Base-by-base conservation (phyloP, 129 eudicot species). In the Rutidosis leptorrhynchoides region DNA sequence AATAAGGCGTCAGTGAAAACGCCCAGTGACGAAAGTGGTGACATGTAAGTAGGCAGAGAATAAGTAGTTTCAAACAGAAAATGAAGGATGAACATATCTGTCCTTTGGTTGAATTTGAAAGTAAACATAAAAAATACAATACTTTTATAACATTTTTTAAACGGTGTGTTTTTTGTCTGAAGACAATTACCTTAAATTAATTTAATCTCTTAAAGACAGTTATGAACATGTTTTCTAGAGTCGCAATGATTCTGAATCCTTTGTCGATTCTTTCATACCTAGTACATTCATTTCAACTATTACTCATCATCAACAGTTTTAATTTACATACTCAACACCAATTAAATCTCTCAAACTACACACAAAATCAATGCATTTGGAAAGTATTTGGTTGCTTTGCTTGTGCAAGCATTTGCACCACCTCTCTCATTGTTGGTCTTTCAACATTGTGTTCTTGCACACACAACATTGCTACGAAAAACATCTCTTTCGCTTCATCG, bases 351-450 rank as follows among this genome's bases (percentile, higher is more conserved):
- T 64, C 45, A 53, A 15, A 63, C 4, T 19, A n/a, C 58, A 27
- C 25, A 68, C 56, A 33, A 52, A 28, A 54, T 69, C 48, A 85
- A 51, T 80, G 81, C 64, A 80, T 79, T 20, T 82, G 83, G 57
- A 82, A 85, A 23, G 92, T 68, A 59, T 82, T 82, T n/a, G 92
- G 87, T 22, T 82, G 85, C 69, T 79, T 85, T 35, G 92, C 92
- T 79, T 85, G 87, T 53, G 79, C 80, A 67, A 87, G 95, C 85
- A 87, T 87, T 19, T 84, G 90, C 48, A 84, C 95, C 48, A 84
- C 95, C 74, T 87, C 95, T 67, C 90, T 74, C 95, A 87, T 87
- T 25, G 90, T 84, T 3, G 95, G 95, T 28, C 95, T 78, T 69
- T 84, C 84, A 2, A 84, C 79, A 23, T 83, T 80, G 69, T 79